Evolutionary conservation across 2,329 filamentous ascomycete genomes (phyloP).

Genomic region (Sporothrix brasiliensis): DNA sequence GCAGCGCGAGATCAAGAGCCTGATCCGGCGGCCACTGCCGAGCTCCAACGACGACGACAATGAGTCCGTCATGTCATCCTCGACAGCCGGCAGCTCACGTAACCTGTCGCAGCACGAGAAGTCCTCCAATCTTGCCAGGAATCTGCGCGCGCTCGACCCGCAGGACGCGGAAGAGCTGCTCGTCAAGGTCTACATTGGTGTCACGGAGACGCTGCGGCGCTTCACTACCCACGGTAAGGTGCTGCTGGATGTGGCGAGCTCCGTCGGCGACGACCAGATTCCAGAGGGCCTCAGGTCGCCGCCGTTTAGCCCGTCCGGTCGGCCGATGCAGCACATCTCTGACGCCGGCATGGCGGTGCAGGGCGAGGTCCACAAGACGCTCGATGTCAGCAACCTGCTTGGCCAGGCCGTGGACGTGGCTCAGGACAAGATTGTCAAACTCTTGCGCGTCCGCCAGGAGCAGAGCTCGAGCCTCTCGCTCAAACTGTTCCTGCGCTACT

Average conservation of each 20-base stretch:
- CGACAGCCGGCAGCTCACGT: slow-evolving; percentile 69
- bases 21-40: slow-evolving; percentile 83
- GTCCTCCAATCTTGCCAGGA: slow-evolving; percentile 82
- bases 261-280: slow-evolving; percentile 53
- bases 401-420: slow-evolving; percentile 80
- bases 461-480: slow-evolving; percentile 70
- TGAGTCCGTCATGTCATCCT: slow-evolving; percentile 83
- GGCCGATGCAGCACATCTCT: slow-evolving; percentile 42
- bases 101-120: slow-evolving; percentile 82
- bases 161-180: slow-evolving; percentile 85
- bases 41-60: slow-evolving; percentile 94
- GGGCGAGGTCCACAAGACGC: slow-evolving; percentile 73
- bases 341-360: slow-evolving; percentile 57
- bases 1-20: slow-evolving; percentile 78
- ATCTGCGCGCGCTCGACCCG: slow-evolving; percentile 79
- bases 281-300: slow-evolving; percentile 48
- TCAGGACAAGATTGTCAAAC: slow-evolving; percentile 74
- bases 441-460: slow-evolving; percentile 75
- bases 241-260: slow-evolving; percentile 89
- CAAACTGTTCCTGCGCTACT: slow-evolving; percentile 75
- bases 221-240: slow-evolving; percentile 91
- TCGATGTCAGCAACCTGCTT: slow-evolving; percentile 77
- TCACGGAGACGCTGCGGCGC: slow-evolving; percentile 83
- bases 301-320: slow-evolving; percentile 54
- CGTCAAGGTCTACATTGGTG: slow-evolving; percentile 78